phyloP scores from a whole-genome alignment of 1,139 yeast genomes.

The Pichia kudriavzevii region DNA sequence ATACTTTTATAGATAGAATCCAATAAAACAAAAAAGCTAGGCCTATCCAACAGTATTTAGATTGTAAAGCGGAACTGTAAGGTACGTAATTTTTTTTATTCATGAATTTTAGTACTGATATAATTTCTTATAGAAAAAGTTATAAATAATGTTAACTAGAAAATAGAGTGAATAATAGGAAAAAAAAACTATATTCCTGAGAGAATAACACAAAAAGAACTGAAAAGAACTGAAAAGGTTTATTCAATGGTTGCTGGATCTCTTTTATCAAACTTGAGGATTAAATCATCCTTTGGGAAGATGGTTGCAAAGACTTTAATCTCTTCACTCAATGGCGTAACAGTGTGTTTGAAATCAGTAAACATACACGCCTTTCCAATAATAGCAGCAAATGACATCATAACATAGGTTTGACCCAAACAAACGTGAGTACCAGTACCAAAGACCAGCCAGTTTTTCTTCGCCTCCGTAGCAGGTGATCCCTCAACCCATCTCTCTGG shows the following conservation, averaged over 20 bases:
- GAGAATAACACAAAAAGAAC: background rate
- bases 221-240: background rate
- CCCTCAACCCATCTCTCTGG: constrained; percentile 94
- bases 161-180: constrained; percentile 8
- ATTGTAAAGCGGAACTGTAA: too few relatives aligned
- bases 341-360: constrained; percentile 73
- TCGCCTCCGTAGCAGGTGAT: constrained; percentile 50
- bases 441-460: constrained; percentile 90
- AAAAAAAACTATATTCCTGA: constrained; percentile 16
- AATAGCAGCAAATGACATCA: constrained; percentile 81
- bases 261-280: constrained; percentile 63
- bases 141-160: too few relatives aligned
- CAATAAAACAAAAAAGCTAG: too few relatives aligned
- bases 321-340: constrained; percentile 78
- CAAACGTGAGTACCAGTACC: constrained; percentile 98
- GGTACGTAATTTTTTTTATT: too few relatives aligned
- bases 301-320: constrained; percentile 96
- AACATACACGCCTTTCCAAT: constrained; percentile 82
- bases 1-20: too few relatives aligned
- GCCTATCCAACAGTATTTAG: too few relatives aligned
- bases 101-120: too few relatives aligned
- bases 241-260: constrained; percentile 37
- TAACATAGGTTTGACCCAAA: constrained; percentile 87
- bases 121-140: too few relatives aligned
- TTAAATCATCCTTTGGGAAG: constrained; percentile 93